Conservation (phyloP, 108 stramenopile genomes). For the Ochromonas danica region DNA sequence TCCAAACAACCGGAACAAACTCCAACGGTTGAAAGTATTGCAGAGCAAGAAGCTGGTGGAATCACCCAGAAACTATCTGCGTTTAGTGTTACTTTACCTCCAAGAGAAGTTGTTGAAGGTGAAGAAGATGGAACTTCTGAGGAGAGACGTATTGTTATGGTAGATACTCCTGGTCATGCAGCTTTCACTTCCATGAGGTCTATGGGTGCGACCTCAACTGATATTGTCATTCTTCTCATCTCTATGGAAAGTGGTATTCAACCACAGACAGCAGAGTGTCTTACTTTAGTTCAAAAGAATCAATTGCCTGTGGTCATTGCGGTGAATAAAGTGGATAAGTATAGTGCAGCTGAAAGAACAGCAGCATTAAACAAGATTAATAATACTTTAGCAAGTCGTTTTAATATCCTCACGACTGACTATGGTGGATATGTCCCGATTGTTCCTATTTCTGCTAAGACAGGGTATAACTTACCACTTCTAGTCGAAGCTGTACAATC, state of each 20-base stretch:
- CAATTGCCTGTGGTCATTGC: conserved; percentile 76
- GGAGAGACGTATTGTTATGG: conserved; percentile 68
- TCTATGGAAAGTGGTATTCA: conserved; percentile 91
- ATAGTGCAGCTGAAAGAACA: conserved; percentile 27
- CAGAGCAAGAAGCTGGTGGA: conserved; percentile 92
- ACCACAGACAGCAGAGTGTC: conserved; percentile 87
- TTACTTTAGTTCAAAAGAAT: conserved; percentile 77
- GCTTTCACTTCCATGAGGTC: conserved; percentile 88
- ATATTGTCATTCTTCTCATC: conserved; percentile 88
- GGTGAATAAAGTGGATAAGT: conserved; percentile 89
- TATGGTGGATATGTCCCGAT: conserved; percentile 83
- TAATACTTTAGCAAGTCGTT: conserved; percentile 35
- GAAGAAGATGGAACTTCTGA: too few species aligned
- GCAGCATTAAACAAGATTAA: conserved; percentile 42
- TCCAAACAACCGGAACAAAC: background rate
- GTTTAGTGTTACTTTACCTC: conserved; percentile 60
- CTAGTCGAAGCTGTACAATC: conserved; percentile 82
- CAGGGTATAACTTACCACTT: conserved; percentile 80
- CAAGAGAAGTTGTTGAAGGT: too few species aligned
- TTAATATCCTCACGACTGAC: conserved; percentile 69
- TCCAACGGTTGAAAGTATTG: conserved; percentile 43
- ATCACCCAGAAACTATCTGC: conserved; percentile 89
- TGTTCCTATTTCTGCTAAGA: conserved; percentile 77
- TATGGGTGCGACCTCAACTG: conserved; percentile 83
- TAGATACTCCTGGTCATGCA: conserved; percentile 96